phyloP scores from a whole-genome alignment of 129 eudicot species.

The Cynara cardunculus region DNA sequence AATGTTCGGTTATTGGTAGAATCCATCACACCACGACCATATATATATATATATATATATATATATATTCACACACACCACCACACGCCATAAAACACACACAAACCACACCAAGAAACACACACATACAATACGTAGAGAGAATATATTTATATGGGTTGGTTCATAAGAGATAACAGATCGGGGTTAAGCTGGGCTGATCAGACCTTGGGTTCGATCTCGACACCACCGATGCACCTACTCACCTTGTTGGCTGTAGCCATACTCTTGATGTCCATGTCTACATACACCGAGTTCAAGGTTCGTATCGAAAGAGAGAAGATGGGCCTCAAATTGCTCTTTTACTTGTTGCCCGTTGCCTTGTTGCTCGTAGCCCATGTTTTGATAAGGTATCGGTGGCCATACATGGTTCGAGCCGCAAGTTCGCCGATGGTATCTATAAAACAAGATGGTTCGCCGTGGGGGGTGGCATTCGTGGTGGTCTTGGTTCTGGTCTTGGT shows the following conservation, averaged over 20 bases:
- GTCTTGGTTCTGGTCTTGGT: conserved; percentile 54
- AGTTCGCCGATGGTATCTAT: conserved; percentile 13
- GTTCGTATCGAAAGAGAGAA: conserved; percentile 39
- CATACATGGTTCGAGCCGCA: conserved; percentile 26
- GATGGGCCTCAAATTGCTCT: conserved; percentile 36
- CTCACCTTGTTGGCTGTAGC: conserved; percentile 43
- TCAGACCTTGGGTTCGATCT: conserved; percentile 40
- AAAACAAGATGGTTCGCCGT: conserved; percentile 48
- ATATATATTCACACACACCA: background rate
- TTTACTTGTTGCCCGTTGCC: conserved; percentile 44
- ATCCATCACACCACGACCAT: conserved; percentile 3
- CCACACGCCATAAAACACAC: background rate
- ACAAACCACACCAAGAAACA: background rate
- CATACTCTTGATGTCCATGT: conserved; percentile 39
- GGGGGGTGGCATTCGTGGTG: conserved; percentile 51
- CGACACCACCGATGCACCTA: conserved; percentile 54
- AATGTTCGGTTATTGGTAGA: background rate
- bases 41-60: background rate
- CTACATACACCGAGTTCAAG: conserved; percentile 39
- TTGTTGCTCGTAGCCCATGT: conserved; percentile 30
- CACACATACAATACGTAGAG: background rate
- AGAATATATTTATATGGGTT: conserved; percentile 18
- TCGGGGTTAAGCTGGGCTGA: conserved; percentile 52
- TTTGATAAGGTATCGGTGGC: conserved; percentile 24
- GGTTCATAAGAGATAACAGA: conserved; percentile 32